A percentile compares a stretch with the other conserved stretches of the same genome.
Conservation (phyloP, 2,329 filamentous ascomycete genomes). For the Ceratocystis eucalypticola region DNA sequence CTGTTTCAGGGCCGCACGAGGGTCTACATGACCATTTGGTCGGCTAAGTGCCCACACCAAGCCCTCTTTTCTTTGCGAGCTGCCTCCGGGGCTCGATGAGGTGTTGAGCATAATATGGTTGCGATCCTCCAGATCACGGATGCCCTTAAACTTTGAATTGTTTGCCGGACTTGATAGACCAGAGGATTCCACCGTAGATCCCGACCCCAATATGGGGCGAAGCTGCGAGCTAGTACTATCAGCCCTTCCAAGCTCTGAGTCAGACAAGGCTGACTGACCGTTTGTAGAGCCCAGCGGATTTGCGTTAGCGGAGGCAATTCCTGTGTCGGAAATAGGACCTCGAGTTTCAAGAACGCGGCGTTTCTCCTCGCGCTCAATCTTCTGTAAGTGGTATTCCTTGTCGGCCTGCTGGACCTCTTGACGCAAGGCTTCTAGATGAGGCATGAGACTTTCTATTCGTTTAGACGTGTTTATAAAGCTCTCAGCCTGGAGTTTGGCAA, state of each 20-base stretch:
- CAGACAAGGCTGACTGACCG: constrained; percentile 38
- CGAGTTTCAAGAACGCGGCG: constrained; percentile 79
- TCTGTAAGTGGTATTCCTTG: constrained; percentile 91
- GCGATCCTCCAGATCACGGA: constrained; percentile 82
- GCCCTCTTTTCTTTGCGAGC: constrained; percentile 76
- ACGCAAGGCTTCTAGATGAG: constrained; percentile 77
- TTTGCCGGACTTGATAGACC: constrained; percentile 36
- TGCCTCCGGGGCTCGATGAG: constrained; percentile 41
- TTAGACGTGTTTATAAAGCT: constrained; percentile 71
- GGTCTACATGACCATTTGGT: constrained; percentile 87
- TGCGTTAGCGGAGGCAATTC: background rate
- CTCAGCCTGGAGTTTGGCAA: constrained; percentile 78
- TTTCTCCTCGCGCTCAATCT: constrained; percentile 93
- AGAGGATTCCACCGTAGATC: constrained; percentile 8
- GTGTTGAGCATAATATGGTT: constrained; percentile 38
- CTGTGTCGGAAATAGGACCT: constrained; percentile 18
- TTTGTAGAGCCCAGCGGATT: constrained; percentile 50
- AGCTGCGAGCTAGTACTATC: constrained; percentile 63
- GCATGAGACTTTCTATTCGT: constrained; percentile 73
- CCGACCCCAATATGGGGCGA: constrained; percentile 28
- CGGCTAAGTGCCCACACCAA: constrained; percentile 87
- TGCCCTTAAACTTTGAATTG: constrained; percentile 65
- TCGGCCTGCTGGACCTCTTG: constrained; percentile 84
- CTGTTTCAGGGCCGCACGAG: constrained; percentile 76
- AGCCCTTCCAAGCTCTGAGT: constrained; percentile 56